Evolutionary conservation across 2,329 filamentous ascomycete genomes (phyloP).

Genomic region (Chaetomium olivaceum): DNA sequence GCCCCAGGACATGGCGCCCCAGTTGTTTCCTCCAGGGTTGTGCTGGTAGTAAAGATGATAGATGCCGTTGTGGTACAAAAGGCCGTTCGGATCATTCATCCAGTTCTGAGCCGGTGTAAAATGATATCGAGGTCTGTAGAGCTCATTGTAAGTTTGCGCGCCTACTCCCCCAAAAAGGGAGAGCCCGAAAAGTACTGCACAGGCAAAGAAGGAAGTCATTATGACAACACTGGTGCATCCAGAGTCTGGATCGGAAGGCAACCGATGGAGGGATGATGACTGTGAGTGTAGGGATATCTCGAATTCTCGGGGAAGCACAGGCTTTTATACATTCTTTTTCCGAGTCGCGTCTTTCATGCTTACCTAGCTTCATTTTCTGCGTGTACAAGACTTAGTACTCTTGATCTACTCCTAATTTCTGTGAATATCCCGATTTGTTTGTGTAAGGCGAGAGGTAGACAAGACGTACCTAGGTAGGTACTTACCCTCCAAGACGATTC

Average conservation of each 20-base stretch:
- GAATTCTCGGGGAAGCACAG: background rate
- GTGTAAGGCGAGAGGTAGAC: background rate
- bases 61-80: constrained; percentile 11
- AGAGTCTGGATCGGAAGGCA: background rate
- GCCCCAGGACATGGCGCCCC: constrained; percentile 16
- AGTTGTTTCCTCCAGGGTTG: constrained; percentile 11
- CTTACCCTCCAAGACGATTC: background rate
- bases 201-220: constrained; percentile 1
- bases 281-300: background rate
- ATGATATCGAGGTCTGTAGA: constrained; percentile 12
- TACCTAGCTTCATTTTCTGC: background rate
- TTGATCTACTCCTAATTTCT: background rate
- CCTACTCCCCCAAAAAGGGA: constrained; percentile 2
- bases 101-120: constrained; percentile 12
- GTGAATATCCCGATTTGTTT: background rate
- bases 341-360: background rate
- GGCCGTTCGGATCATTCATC: constrained; percentile 15
- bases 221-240: background rate
- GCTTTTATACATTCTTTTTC: constrained; percentile 1
- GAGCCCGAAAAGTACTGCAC: constrained; percentile 1
- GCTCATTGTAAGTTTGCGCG: constrained; percentile 15
- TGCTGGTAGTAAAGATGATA: constrained; percentile 15
- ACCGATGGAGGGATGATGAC: background rate
- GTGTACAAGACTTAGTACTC: background rate
- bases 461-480: background rate